A percentile compares a stretch with the other conserved stretches of the same genome.
These are phyloP conservation scores for Xylaria curta DNA, from an alignment of 495 filamentous ascomycete genomes.

Conservation along the genomic window DNA sequence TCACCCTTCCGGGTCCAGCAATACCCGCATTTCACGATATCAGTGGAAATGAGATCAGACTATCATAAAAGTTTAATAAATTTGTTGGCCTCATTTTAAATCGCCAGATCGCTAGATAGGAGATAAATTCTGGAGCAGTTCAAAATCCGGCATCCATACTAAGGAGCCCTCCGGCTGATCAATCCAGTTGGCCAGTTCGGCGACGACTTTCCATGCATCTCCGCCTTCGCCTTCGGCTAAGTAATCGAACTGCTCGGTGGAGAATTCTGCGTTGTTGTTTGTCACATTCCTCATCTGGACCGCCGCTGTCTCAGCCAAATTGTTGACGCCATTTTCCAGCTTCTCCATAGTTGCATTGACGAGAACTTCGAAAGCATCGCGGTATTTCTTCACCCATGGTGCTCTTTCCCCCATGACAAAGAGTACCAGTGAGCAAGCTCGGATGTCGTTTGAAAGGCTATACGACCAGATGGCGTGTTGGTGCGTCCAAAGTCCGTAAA, in stretches of 20 bases:
- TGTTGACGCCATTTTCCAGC: constrained; percentile 34
- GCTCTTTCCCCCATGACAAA: constrained; percentile 63
- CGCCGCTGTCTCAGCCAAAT: constrained; percentile 25
- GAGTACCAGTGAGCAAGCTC: constrained; percentile 60
- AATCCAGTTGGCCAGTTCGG: constrained; percentile 28
- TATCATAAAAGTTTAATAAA: background rate
- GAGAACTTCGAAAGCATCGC: constrained; percentile 60
- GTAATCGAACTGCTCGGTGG: constrained; percentile 18
- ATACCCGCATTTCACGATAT: background rate
- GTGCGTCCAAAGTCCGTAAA: constrained; percentile 57
- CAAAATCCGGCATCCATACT: constrained; percentile 30
- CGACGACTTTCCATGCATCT: constrained; percentile 31
- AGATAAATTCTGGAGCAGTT: constrained; percentile 26
- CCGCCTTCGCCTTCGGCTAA: constrained; percentile 23
- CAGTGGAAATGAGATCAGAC: background rate
- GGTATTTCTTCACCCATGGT: constrained; percentile 60
- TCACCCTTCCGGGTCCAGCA: background rate
- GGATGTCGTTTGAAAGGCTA: constrained; percentile 60
- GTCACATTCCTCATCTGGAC: constrained; percentile 21
- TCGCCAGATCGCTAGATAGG: background rate
- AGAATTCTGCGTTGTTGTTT: constrained; percentile 16
- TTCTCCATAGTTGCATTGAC: constrained; percentile 63
- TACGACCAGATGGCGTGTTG: constrained; percentile 58
- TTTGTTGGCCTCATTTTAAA: background rate
- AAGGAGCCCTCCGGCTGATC: constrained; percentile 28